Evolutionary conservation across 1,139 yeast genomes (phyloP).

Genomic region (Martiniozyma asiatica): DNA sequence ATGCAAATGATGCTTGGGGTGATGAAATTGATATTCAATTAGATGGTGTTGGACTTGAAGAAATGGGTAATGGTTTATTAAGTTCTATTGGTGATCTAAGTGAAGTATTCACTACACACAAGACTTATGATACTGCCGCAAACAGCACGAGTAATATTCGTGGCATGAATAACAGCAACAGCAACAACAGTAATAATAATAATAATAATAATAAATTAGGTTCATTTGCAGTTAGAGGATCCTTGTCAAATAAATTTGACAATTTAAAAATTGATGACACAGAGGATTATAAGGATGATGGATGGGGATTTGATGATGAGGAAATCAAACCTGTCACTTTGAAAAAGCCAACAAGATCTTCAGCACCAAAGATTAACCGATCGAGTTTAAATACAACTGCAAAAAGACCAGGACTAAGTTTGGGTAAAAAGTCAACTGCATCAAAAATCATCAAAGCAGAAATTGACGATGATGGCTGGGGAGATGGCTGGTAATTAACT

Average conservation of each 20-base stretch:
- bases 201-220: neutral
- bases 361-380: neutral
- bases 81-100: slow-evolving; percentile 2
- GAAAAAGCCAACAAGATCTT: neutral
- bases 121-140: slow-evolving; percentile 2
- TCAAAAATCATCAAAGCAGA: slow-evolving; percentile 7
- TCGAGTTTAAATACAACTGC: neutral
- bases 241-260: no score
- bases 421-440: slow-evolving; percentile 12
- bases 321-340: slow-evolving; percentile 4
- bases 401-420: slow-evolving; percentile 10
- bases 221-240: no score
- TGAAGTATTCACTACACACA: slow-evolving; percentile 2
- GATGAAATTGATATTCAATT: neutral
- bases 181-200: neutral
- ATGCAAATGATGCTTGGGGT: neutral
- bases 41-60: no score
- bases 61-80: slow-evolving; percentile 2
- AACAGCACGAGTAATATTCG: no score
- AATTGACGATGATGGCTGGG: slow-evolving; percentile 43
- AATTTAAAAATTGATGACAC: slow-evolving; percentile 7
- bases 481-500: slow-evolving; percentile 31
- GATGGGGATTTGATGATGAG: slow-evolving; percentile 25
- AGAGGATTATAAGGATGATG: no score
- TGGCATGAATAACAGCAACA: neutral